Evolutionary conservation across 345 rosid species (phyloP).

Genomic region (Hibiscus tridactylites): DNA sequence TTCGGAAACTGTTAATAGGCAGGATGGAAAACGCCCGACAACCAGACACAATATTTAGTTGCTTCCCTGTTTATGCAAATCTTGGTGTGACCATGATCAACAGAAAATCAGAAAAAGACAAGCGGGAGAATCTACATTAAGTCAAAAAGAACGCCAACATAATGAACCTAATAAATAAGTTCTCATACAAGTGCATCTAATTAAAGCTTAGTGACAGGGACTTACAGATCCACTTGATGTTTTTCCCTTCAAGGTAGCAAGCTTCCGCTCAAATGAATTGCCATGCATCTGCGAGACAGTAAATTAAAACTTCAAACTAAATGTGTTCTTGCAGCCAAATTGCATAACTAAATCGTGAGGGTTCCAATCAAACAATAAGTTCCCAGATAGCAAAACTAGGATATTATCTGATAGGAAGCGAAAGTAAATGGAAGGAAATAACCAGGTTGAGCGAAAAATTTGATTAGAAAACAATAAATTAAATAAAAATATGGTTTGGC

Average conservation of each 20-base stretch:
- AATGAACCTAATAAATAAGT: background rate
- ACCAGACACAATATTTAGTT: background rate
- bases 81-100: background rate
- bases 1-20: background rate
- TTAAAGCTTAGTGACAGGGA: constrained; percentile 1
- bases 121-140: background rate
- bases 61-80: background rate
- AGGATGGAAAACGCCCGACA: background rate
- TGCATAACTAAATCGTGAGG: background rate
- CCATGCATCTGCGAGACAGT: constrained; percentile 55
- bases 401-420: background rate
- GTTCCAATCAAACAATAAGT: background rate
- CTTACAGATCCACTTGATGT: constrained; percentile 38
- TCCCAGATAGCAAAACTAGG: background rate
- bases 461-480: background rate
- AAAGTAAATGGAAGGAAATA: background rate
- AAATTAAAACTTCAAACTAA: constrained; percentile 10
- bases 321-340: background rate
- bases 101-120: constrained; percentile 7
- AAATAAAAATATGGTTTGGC: background rate
- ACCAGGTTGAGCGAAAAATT: background rate
- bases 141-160: background rate
- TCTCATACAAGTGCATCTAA: background rate
- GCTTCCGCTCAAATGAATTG: constrained; percentile 87
- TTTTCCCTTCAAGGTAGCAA: constrained; percentile 57